Evolutionary conservation across 768 basidiomycete genomes (phyloP), one percentile per base, ranked within the genome.

Genomic region (Sporobolomyces phaffii): DNA sequence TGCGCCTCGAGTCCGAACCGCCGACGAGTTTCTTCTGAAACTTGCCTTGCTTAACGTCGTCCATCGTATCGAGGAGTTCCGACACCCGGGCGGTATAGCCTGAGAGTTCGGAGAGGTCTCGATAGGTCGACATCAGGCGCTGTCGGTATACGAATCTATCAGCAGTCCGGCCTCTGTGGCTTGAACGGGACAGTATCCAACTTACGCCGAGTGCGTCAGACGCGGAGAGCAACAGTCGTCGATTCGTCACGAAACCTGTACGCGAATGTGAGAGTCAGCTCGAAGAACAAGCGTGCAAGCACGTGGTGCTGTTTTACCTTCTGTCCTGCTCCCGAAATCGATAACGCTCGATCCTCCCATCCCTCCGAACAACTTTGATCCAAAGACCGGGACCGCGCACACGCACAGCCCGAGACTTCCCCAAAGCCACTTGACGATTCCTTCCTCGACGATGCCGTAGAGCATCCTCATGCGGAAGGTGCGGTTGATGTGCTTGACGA

Each of bases 1-100:
- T 62, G 3, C 41, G 33, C 29, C 68, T 52, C 33, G 58, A 50
- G 47, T 65, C 58, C 8, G 61, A 50, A 18, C 71, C 74, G 74
- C 84, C 87, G 17, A 96, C 87, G 18, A 92, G 81, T 31, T 85
- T 86, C 78, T 98, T 99, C 76, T 93, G 84, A 65, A 90, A 96
- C 74, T 86, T 87, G 33, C 91, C 91, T 54, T 83, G 79, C 64
- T 85, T 84, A 28, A 94, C 85, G 64, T 93, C 91, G 26, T 85
- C 81, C 85, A 98, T 94, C 1, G 91, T 91, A 60, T 93, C 89
- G 13, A 99, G 82, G 1, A 97, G 82, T 48, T 86, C 84, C 36
- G 88, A 86, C 1, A 99, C 94, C 18, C 94, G 86, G 1, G 90
- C 84, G 3, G 94, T 97, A 76, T 96, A 97, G 15, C 94, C 94